Base-by-base conservation (phyloP, 2,329 filamentous ascomycete genomes). In the Colletotrichum lindemuthianum region DNA sequence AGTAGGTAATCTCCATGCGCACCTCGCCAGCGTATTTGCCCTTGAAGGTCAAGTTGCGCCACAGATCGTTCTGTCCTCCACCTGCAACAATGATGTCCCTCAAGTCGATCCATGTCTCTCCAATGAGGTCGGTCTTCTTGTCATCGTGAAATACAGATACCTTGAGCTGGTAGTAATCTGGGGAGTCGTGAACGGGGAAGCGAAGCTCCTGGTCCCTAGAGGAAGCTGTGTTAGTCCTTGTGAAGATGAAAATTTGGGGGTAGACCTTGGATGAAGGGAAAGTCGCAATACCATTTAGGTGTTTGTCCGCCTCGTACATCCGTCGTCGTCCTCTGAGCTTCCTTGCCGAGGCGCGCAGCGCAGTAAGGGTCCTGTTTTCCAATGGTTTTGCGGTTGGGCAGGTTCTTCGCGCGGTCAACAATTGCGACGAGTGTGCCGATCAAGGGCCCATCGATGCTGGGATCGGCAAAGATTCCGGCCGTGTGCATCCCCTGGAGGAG, bases 361-460 rank as follows among this genome's bases (percentile, higher is more conserved):
- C 94, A 97, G 78, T 98, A 99, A 0, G 96, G 95, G 75, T 98
- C 94, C 81, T 99, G 96, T 80, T 99, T 99, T 60, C 96, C 96
- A 83, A 99, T 97, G 6, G 93, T 96, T 82, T 97, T 97, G 71
- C 93, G 84, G 79, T 99, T 99, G 54, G 96, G 96, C 70, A 99
- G 81, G 76, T 99, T 99, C 86, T 97, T 98, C 56, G 94, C 96
- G 70, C 94, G 88, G 80, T 99, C 96, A 73, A 98, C 88, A 72
- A 99, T 90, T 61, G 93, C 86, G 50, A 99, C 93, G 70, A 99
- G 83, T 2, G 94, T 98, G 70, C 96, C 96, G 73, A 99, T 97
- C 65, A 92, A 85, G 4, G 96, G 95, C 1, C 96, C 96, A 76
- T 98, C 95, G 61, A 97, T 87, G 16, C 90, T 92, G 90, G 97